A percentile compares a stretch with the other conserved stretches of the same genome.
Conservation (phyloP, 129 eudicot genomes). For the Artemisia annua region DNA sequence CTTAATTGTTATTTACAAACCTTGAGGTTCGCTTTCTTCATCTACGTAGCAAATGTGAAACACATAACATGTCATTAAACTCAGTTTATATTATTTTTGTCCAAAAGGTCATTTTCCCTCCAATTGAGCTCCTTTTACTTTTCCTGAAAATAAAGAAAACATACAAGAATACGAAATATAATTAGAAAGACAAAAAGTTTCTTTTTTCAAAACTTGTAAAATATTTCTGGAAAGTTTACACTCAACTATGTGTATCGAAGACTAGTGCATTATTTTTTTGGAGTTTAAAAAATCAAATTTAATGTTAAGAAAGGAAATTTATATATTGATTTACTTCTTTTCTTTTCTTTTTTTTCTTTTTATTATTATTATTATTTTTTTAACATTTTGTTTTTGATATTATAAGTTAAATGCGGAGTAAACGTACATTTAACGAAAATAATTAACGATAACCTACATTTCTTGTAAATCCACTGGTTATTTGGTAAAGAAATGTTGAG, state of each 20-base stretch:
- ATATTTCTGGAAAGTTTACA: not conserved
- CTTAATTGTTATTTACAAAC: not conserved
- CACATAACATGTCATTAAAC: slow-evolving; percentile 7
- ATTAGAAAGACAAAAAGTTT: not conserved
- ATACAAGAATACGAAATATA: not conserved
- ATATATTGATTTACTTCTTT: not conserved
- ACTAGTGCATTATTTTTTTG: no score
- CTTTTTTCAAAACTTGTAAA: not conserved
- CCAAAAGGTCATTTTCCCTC: slow-evolving; percentile 14
- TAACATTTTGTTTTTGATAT: not conserved
- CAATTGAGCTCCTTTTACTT: slow-evolving; percentile 18
- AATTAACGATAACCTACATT: no score
- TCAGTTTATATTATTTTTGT: not conserved
- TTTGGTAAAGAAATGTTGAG: no score
- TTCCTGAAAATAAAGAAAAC: not conserved
- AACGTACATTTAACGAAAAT: not conserved
- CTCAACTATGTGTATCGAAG: no score
- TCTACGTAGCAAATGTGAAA: not conserved
- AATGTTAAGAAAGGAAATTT: not conserved
- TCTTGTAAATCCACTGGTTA: no score
- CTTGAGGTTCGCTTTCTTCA: not conserved
- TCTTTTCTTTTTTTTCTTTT: no score
- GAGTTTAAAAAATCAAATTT: not conserved
- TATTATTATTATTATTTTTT: no score
- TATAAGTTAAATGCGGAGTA: not conserved